A percentile compares a stretch with the other conserved stretches of the same genome.
Conservation (phyloP, 2,329 filamentous ascomycete genomes). For the Teratosphaeria zuluensis region DNA sequence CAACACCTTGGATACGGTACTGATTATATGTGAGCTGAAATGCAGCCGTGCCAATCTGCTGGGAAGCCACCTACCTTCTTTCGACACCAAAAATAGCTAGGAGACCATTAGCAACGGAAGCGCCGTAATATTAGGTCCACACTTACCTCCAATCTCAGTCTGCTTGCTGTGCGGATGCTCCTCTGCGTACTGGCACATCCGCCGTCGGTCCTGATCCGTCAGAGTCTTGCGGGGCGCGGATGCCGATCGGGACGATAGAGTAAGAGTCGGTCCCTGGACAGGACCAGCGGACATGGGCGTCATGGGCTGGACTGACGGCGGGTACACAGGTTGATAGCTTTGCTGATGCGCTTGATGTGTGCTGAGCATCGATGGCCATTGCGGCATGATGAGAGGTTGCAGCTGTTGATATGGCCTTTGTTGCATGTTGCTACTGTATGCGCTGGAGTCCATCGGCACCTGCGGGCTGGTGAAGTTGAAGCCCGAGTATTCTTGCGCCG, state of each 20-base stretch:
- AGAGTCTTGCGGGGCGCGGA: slow-evolving; percentile 55
- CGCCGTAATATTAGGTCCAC: neutral
- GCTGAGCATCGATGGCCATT: slow-evolving; percentile 77
- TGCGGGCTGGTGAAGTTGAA: slow-evolving; percentile 56
- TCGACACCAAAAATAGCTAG: slow-evolving; percentile 86
- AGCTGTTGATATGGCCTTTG: slow-evolving; percentile 44
- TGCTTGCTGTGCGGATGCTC: slow-evolving; percentile 87
- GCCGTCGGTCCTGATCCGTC: slow-evolving; percentile 78
- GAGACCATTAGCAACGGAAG: slow-evolving; percentile 22
- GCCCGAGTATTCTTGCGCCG: slow-evolving; percentile 58
- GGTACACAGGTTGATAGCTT: slow-evolving; percentile 51
- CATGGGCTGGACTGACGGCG: slow-evolving; percentile 43
- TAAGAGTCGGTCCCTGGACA: slow-evolving; percentile 43
- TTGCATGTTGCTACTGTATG: slow-evolving; percentile 46
- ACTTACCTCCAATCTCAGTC: slow-evolving; percentile 81
- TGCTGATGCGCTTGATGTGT: slow-evolving; percentile 42
- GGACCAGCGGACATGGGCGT: slow-evolving; percentile 39
- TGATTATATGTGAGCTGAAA: slow-evolving; percentile 31
- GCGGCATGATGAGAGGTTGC: slow-evolving; percentile 63
- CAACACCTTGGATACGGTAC: slow-evolving; percentile 96
- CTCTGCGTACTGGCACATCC: slow-evolving; percentile 90
- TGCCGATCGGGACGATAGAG: slow-evolving; percentile 34
- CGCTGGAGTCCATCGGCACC: slow-evolving; percentile 46
- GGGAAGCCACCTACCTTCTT: slow-evolving; percentile 60
- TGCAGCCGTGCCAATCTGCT: neutral